These are phyloP conservation scores for Hevea brasiliensis DNA, from an alignment of 345 rosid species.

Conservation along the genomic window DNA sequence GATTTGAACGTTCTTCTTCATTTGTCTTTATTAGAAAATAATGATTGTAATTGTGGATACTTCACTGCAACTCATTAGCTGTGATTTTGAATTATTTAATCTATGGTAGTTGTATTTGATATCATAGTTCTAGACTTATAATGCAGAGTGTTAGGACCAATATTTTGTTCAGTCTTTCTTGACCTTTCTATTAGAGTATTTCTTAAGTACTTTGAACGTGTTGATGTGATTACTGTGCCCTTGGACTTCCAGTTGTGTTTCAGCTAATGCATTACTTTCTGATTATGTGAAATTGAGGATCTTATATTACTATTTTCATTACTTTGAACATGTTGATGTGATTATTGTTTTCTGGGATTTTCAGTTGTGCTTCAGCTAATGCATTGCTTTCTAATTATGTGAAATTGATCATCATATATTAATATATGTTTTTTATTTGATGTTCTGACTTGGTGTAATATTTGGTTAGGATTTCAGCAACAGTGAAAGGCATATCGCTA, in stretches of 20 bases:
- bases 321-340: not conserved
- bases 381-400: not conserved
- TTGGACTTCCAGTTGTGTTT: not conserved
- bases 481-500: constrained; percentile 56
- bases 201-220: not conserved
- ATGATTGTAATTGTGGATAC: not conserved
- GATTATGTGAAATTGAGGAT: not conserved
- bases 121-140: not conserved
- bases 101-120: not conserved
- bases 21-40: not conserved
- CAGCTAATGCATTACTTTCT: not conserved
- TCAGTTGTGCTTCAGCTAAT: not conserved
- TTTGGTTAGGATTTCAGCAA: constrained; percentile 60
- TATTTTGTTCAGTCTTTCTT: not conserved
- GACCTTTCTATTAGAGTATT: not conserved
- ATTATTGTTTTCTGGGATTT: not conserved
- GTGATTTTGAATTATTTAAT: not conserved
- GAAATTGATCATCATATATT: not conserved
- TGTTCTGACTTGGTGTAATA: constrained; percentile 10
- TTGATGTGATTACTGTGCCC: not conserved
- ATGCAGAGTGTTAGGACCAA: not conserved
- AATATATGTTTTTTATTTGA: not conserved
- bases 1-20: constrained; percentile 3
- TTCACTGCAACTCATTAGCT: not conserved
- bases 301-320: not conserved